These are phyloP conservation scores for Hypoxylon sp. DNA, from an alignment of 2,329 filamentous ascomycete genomes.

Conservation along the genomic window DNA sequence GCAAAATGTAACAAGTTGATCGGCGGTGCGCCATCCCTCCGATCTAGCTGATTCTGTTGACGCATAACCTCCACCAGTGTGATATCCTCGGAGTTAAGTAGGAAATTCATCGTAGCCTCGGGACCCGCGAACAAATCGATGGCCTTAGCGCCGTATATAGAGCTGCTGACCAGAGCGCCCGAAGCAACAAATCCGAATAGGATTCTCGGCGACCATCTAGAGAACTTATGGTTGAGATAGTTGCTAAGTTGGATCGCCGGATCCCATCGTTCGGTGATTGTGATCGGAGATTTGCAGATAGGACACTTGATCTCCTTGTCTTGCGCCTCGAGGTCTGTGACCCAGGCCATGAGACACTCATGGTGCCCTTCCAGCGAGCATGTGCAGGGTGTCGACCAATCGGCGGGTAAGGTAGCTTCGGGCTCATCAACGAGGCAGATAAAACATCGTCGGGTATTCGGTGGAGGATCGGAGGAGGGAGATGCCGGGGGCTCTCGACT, in stretches of 20 bases:
- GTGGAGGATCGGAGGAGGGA: conserved; percentile 37
- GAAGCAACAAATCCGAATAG: conserved; percentile 71
- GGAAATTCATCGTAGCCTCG: conserved; percentile 58
- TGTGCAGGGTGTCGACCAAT: conserved; percentile 89
- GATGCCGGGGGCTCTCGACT: conserved; percentile 17
- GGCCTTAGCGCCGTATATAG: conserved; percentile 66
- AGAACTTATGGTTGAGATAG: conserved; percentile 66
- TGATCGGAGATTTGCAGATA: conserved; percentile 87
- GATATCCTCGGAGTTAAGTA: conserved; percentile 48
- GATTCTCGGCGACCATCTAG: conserved; percentile 70
- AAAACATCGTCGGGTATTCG: conserved; percentile 66
- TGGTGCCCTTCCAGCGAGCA: conserved; percentile 94
- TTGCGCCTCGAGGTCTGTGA: conserved; percentile 84
- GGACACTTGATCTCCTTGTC: conserved; percentile 82
- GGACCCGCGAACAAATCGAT: conserved; percentile 67
- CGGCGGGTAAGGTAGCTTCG: conserved; percentile 61
- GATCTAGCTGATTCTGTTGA: neutral
- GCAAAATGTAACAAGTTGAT: conserved; percentile 47
- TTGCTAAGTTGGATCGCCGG: conserved; percentile 77
- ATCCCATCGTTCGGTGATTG: conserved; percentile 80
- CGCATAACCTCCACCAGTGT: conserved; percentile 30
- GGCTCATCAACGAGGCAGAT: conserved; percentile 72
- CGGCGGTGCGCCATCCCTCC: neutral
- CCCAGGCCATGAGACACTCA: conserved; percentile 84
- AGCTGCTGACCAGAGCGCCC: conserved; percentile 65